Percentiles rank a stretch among this genome's conserved stretches.
Conservation (phyloP, 202 grass and related monocot species). For the Cymbopogon flexuosus region DNA sequence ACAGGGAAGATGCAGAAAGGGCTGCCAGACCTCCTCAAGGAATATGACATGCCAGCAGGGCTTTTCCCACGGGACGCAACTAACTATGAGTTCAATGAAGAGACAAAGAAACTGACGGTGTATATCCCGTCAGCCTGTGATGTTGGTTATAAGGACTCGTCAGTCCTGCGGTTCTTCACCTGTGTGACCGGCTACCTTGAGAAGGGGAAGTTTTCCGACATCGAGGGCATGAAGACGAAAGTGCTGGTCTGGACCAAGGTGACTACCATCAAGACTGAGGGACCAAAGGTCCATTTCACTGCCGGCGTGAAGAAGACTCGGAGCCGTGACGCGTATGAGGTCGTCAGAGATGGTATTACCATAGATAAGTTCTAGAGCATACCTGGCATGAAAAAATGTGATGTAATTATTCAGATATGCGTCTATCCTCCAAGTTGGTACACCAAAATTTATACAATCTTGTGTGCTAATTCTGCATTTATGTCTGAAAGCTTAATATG, state of each 20-base stretch:
- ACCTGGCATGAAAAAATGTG: background rate
- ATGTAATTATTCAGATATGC: slow-evolving; percentile 39
- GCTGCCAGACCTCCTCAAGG: slow-evolving; percentile 73
- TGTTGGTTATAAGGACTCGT: slow-evolving; percentile 91
- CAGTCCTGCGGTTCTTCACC: slow-evolving; percentile 79
- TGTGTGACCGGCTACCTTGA: slow-evolving; percentile 81
- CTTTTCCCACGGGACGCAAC: slow-evolving; percentile 83
- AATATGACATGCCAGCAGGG: slow-evolving; percentile 77
- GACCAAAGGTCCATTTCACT: slow-evolving; percentile 78
- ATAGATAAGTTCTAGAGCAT: slow-evolving; percentile 84
- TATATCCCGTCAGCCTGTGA: slow-evolving; percentile 75
- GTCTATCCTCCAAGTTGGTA: background rate
- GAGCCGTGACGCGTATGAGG: slow-evolving; percentile 72
- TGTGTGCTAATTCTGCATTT: slow-evolving; percentile 9
- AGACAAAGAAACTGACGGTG: slow-evolving; percentile 73
- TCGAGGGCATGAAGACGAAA: slow-evolving; percentile 88
- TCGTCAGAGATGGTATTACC: slow-evolving; percentile 73
- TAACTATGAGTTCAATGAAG: slow-evolving; percentile 94
- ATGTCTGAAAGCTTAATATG: background rate
- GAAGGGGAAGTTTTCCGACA: slow-evolving; percentile 79
- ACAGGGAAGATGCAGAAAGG: slow-evolving; percentile 96
- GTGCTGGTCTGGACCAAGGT: slow-evolving; percentile 91
- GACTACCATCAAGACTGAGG: slow-evolving; percentile 63
- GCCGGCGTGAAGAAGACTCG: slow-evolving; percentile 75
- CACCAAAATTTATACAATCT: background rate